Percentiles rank a stretch among this genome's conserved stretches.
Conservation (phyloP, 306 rosid species). For the Casuarina cunninghamiana region DNA sequence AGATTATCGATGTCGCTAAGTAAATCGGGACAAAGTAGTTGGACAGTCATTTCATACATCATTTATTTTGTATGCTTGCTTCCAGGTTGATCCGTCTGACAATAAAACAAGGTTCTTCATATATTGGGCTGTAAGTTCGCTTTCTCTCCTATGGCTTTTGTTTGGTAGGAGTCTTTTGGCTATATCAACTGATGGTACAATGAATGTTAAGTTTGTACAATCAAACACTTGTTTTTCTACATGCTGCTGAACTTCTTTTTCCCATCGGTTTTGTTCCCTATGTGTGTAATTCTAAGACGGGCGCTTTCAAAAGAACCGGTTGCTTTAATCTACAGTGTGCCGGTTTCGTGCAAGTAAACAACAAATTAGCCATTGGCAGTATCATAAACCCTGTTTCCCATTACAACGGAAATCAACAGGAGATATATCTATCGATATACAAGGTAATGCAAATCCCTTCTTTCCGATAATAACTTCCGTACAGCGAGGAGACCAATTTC, state of each 20-base stretch:
- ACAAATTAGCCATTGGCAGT: neutral
- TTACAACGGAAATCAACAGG: constrained; percentile 13
- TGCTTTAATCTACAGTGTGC: neutral
- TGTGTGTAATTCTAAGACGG: neutral
- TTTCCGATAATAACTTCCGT: neutral
- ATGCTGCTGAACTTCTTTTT: no score
- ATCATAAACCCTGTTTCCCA: constrained; percentile 12
- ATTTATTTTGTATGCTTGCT: neutral
- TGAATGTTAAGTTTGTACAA: no score
- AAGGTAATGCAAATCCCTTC: constrained; percentile 13
- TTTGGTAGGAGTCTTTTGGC: no score
- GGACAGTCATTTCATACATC: neutral
- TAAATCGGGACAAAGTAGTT: neutral
- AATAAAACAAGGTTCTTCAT: constrained; percentile 7
- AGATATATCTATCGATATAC: neutral
- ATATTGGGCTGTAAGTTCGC: constrained; percentile 32
- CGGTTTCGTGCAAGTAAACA: neutral
- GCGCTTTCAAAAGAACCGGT: neutral
- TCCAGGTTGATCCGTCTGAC: neutral
- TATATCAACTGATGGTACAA: no score
- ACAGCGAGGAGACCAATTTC: neutral
- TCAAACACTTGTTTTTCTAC: no score
- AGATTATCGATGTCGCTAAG: no score
- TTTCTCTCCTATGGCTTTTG: neutral
- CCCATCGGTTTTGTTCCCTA: no score